Evolutionary conservation across 1,139 yeast genomes (phyloP).

Genomic region (Suhomyces taliae): DNA sequence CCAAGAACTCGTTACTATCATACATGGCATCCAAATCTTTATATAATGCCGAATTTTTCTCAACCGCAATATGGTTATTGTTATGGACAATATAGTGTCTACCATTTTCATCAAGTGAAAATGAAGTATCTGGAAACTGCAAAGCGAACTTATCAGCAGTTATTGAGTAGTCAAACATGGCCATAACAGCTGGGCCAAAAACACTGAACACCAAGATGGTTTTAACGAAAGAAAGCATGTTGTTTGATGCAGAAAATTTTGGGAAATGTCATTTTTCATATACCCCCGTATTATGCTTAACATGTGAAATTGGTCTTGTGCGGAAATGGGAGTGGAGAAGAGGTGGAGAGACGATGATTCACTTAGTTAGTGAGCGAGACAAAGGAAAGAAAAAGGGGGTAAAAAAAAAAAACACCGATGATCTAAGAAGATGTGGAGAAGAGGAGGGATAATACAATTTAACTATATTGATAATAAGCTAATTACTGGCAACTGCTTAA

Average conservation of each 20-base stretch:
- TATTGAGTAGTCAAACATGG: conserved; percentile 4
- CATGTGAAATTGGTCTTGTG: not conserved
- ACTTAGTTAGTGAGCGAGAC: too few species aligned
- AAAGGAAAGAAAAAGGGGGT: too few species aligned
- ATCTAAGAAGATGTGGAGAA: too few species aligned
- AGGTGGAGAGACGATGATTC: not conserved
- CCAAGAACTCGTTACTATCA: conserved; percentile 6
- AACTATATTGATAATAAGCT: too few species aligned
- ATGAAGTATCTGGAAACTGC: conserved; percentile 7
- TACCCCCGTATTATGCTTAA: not conserved
- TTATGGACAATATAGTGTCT: conserved; percentile 5
- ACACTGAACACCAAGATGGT: not conserved
- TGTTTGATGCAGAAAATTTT: not conserved
- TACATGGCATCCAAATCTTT: conserved; percentile 9
- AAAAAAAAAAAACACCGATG: too few species aligned
- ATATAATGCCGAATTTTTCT: conserved; percentile 4
- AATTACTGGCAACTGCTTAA: too few species aligned
- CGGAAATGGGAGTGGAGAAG: not conserved
- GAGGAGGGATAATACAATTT: too few species aligned
- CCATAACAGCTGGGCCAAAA: not conserved
- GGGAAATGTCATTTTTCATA: not conserved
- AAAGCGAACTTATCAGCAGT: conserved; percentile 1
- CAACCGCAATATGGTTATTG: conserved; percentile 4
- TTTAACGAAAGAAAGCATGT: not conserved
- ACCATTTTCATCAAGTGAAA: conserved; percentile 9